A percentile compares a stretch with the other conserved stretches of the same genome.
Evolutionary conservation across 1,284 basidiomycete genomes (phyloP).

Genomic region (Sanghuangporus sanghuang): DNA sequence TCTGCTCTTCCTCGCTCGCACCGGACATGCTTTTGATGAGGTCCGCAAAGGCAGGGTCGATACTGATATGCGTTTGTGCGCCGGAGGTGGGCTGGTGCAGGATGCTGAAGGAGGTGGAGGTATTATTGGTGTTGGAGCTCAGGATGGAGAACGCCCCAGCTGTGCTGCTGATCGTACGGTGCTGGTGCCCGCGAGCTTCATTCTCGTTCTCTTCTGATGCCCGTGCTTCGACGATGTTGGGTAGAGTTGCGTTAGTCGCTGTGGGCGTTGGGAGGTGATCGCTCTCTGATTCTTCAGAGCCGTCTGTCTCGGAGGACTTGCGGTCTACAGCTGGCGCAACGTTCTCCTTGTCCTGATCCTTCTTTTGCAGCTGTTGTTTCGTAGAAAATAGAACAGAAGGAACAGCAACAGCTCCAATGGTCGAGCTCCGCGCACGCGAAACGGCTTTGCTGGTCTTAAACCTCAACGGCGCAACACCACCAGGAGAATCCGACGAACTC

Average conservation of each 20-base stretch:
- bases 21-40: constrained; percentile 14
- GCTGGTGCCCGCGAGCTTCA: not conserved
- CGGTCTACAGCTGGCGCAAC: not conserved
- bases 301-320: not conserved
- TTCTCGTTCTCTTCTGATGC: not conserved
- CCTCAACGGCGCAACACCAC: constrained; percentile 9
- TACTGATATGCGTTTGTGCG: not conserved
- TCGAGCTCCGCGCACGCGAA: not conserved
- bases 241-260: not conserved
- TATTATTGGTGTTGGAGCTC: not conserved
- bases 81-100: not conserved
- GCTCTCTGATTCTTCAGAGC: constrained; percentile 1
- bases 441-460: constrained; percentile 5
- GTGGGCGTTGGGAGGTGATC: constrained; percentile 2
- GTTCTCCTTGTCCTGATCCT: not conserved
- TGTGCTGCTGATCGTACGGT: not conserved
- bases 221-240: not conserved
- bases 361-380: not conserved
- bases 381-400: not conserved
- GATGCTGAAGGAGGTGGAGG: not conserved
- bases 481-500: not conserved
- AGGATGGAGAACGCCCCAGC: not conserved
- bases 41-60: constrained; percentile 9
- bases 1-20: constrained; percentile 11
- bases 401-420: not conserved